These are phyloP conservation scores for Penicillium psychrofluorescens DNA, from an alignment of 495 filamentous ascomycete genomes.

Conservation along the genomic window DNA sequence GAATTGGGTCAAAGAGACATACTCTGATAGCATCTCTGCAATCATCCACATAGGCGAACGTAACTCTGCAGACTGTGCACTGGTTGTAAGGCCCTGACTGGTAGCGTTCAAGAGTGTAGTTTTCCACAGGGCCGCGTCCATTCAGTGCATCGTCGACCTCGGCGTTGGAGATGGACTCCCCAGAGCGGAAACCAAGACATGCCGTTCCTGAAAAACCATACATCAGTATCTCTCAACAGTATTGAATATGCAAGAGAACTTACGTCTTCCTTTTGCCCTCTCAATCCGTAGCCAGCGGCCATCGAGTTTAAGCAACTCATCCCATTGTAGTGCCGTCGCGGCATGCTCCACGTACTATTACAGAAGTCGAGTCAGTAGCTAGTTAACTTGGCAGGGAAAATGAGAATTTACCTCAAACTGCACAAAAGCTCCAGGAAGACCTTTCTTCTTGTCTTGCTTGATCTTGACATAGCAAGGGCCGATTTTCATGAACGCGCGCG, in stretches of 20 bases:
- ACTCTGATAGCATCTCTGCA: constrained; percentile 17
- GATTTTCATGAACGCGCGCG: constrained; percentile 2
- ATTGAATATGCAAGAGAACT: background rate
- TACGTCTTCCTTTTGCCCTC: constrained; percentile 12
- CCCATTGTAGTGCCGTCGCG: background rate
- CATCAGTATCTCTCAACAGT: background rate
- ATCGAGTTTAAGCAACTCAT: constrained; percentile 3
- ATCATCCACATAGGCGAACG: constrained; percentile 16
- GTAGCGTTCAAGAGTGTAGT: background rate
- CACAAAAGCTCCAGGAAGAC: constrained; percentile 14
- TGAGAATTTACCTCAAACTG: constrained; percentile 12
- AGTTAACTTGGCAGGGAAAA: background rate
- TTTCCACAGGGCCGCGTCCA: constrained; percentile 7
- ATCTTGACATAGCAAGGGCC: constrained; percentile 16
- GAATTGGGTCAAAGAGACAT: background rate
- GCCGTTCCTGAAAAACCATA: constrained; percentile 10
- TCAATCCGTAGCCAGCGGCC: constrained; percentile 11
- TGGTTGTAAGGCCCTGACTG: background rate
- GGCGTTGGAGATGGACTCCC: constrained; percentile 1
- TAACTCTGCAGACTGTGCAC: constrained; percentile 4
- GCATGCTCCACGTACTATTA: background rate
- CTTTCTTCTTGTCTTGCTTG: constrained; percentile 12
- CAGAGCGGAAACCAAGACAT: constrained; percentile 9
- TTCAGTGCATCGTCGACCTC: background rate
- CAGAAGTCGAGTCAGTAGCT: background rate